Percentiles rank a stretch among this genome's conserved stretches.
phyloP scores from a whole-genome alignment of 345 rosid genomes.

The Noccaea bulbosa region DNA sequence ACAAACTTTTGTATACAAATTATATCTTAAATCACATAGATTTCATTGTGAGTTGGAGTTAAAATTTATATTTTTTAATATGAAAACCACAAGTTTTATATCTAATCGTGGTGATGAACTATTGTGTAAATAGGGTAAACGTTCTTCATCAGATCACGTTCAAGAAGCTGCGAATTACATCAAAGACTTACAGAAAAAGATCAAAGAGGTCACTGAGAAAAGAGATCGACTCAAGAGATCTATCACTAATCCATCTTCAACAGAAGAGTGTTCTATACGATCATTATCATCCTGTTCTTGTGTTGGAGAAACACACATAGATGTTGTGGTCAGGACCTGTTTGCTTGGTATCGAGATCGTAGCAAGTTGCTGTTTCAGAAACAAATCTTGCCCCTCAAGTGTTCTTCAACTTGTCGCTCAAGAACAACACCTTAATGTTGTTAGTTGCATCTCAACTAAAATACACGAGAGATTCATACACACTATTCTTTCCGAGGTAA shows the following conservation, averaged over 20 bases:
- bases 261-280: neutral
- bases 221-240: conserved; percentile 35
- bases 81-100: no score
- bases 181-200: conserved; percentile 35
- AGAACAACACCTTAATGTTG: conserved; percentile 34
- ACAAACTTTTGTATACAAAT: no score
- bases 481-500: conserved; percentile 39
- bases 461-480: conserved; percentile 23
- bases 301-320: conserved; percentile 30
- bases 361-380: conserved; percentile 37
- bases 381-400: conserved; percentile 25
- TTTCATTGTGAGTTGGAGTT: no score
- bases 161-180: conserved; percentile 36
- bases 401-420: conserved; percentile 33
- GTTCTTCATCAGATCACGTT: conserved; percentile 39
- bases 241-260: conserved; percentile 6
- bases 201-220: conserved; percentile 22
- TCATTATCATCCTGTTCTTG: conserved; percentile 37
- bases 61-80: no score
- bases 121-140: conserved; percentile 31
- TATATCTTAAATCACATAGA: no score
- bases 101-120: neutral
- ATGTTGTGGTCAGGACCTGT: conserved; percentile 30
- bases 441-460: conserved; percentile 35
- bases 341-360: conserved; percentile 36